Evolutionary conservation across 2,329 filamentous ascomycete species (phyloP).

Genomic region (Paramyrothecium sp.): DNA sequence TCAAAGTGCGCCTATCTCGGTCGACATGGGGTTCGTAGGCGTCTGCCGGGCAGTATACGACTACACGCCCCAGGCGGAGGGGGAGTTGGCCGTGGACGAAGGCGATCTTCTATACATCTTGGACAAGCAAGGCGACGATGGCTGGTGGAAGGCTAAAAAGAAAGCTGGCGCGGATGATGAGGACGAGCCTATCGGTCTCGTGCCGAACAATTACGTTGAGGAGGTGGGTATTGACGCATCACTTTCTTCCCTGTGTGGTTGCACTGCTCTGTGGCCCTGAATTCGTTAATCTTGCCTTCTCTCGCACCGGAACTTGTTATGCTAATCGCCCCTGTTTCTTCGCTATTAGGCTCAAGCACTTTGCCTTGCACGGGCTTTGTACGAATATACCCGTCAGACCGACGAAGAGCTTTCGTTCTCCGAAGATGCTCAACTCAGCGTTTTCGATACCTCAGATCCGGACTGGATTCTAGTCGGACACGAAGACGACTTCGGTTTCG

Average conservation of each 20-base stretch:
- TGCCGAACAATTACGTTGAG: slow-evolving; percentile 94
- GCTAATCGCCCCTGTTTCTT: not conserved
- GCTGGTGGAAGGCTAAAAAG: slow-evolving; percentile 98
- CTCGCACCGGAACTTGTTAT: not conserved
- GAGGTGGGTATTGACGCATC: slow-evolving; percentile 56
- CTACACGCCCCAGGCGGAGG: slow-evolving; percentile 82
- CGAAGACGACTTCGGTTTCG: slow-evolving; percentile 87
- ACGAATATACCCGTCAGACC: slow-evolving; percentile 94
- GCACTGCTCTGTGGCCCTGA: not conserved
- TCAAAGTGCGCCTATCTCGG: not conserved
- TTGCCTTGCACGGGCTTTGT: slow-evolving; percentile 83
- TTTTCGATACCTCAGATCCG: slow-evolving; percentile 88
- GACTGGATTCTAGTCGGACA: slow-evolving; percentile 94
- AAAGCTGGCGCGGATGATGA: slow-evolving; percentile 80
- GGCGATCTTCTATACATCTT: slow-evolving; percentile 87
- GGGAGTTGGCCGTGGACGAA: slow-evolving; percentile 80
- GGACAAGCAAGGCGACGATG: slow-evolving; percentile 73
- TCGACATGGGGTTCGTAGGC: slow-evolving; percentile 82
- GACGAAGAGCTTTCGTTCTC: slow-evolving; percentile 96
- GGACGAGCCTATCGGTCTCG: slow-evolving; percentile 84
- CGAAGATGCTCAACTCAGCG: slow-evolving; percentile 78
- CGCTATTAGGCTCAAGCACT: slow-evolving; percentile 59
- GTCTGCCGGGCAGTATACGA: slow-evolving; percentile 91
- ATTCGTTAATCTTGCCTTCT: not conserved
- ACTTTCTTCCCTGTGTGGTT: not conserved